Evolutionary conservation across 306 rosid genomes (phyloP).

Genomic region (Quercus glauca): DNA sequence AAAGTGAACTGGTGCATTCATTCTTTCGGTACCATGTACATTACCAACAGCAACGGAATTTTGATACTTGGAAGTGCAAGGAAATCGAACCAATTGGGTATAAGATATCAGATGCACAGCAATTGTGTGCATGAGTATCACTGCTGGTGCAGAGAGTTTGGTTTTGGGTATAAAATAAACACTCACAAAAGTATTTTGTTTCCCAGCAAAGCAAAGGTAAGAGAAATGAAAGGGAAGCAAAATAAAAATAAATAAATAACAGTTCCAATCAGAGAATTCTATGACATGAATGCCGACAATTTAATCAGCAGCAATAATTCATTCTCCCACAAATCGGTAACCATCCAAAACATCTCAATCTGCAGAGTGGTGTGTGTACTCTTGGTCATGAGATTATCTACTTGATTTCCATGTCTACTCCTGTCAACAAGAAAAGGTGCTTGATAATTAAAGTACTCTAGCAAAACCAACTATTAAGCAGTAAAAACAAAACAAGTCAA

Average conservation of each 20-base stretch:
- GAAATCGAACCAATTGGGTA: background rate
- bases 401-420: background rate
- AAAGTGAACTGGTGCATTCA: background rate
- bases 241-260: conserved; percentile 15
- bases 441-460: background rate
- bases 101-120: conserved; percentile 28
- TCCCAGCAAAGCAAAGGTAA: conserved; percentile 10
- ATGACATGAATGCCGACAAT: conserved; percentile 12
- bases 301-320: conserved; percentile 18
- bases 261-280: conserved; percentile 28
- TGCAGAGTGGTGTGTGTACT: conserved; percentile 2
- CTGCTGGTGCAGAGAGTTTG: conserved; percentile 5
- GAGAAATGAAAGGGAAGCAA: conserved; percentile 10
- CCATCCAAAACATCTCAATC: conserved; percentile 18
- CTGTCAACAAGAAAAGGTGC: background rate
- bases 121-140: conserved; percentile 31
- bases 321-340: conserved; percentile 25
- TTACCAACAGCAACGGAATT: background rate
- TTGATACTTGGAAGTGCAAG: background rate
- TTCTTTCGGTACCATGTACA: background rate
- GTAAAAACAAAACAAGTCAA: background rate
- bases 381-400: conserved; percentile 1
- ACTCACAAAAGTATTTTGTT: background rate
- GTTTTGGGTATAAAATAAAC: background rate
- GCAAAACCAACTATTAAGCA: background rate